These are phyloP conservation scores for Backusella parvicylindrica DNA, from an alignment of 192 early-diverging fungal species.

Conservation along the genomic window DNA sequence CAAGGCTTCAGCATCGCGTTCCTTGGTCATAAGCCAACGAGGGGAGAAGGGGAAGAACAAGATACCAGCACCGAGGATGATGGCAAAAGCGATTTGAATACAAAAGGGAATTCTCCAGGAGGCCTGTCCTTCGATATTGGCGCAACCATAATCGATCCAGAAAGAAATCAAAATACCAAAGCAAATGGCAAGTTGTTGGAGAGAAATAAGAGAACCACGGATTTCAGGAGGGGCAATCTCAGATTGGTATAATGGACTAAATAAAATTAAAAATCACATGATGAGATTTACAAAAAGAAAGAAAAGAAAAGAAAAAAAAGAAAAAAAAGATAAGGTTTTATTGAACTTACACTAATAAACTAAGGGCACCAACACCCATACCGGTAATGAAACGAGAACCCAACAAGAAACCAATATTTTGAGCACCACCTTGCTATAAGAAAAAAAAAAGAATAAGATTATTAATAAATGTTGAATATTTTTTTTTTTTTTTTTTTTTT, in stretches of 20 bases:
- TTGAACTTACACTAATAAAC: slow-evolving; percentile 34
- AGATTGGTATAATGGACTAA: slow-evolving; percentile 47
- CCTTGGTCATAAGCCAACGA: slow-evolving; percentile 66
- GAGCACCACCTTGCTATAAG: slow-evolving; percentile 30
- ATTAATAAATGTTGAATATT: no score
- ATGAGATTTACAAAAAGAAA: neutral
- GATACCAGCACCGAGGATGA: slow-evolving; percentile 60
- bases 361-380: slow-evolving; percentile 47
- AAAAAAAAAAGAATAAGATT: slow-evolving; percentile 3
- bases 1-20: slow-evolving; percentile 52
- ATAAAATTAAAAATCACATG: neutral
- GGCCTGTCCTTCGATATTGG: slow-evolving; percentile 25
- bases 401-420: slow-evolving; percentile 39
- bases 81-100: slow-evolving; percentile 66
- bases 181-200: slow-evolving; percentile 56
- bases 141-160: slow-evolving; percentile 47
- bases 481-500: no score
- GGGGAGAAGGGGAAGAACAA: slow-evolving; percentile 76
- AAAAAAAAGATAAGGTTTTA: slow-evolving; percentile 31
- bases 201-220: slow-evolving; percentile 53
- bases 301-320: slow-evolving; percentile 30
- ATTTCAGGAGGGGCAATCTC: slow-evolving; percentile 57
- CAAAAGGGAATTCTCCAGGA: slow-evolving; percentile 71
- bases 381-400: slow-evolving; percentile 53
- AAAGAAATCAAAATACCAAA: slow-evolving; percentile 56